phyloP scores from a whole-genome alignment of 2,329 filamentous ascomycete genomes.

The Daldinia sp. region DNA sequence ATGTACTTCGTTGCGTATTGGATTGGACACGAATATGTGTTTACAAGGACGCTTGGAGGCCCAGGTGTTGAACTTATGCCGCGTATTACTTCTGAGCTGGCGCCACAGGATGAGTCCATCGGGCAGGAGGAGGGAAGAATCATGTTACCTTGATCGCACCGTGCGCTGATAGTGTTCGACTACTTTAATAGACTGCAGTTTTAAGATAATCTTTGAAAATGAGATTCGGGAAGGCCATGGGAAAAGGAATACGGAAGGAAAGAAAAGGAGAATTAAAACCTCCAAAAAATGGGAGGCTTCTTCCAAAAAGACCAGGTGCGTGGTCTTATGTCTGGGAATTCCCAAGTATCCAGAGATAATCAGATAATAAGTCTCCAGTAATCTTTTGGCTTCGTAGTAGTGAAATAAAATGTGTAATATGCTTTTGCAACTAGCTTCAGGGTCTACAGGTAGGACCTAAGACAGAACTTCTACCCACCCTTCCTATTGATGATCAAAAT shows the following conservation, averaged over 20 bases:
- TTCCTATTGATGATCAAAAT: background rate
- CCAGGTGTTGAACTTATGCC: conserved; percentile 28
- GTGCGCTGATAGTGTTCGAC: background rate
- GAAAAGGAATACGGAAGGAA: no score
- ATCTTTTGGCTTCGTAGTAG: background rate
- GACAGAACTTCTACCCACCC: background rate
- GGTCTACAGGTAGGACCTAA: background rate
- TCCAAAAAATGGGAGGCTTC: no score
- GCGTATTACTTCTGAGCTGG: background rate
- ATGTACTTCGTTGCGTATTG: conserved; percentile 7
- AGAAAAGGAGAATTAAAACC: no score
- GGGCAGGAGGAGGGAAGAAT: conserved; percentile 11
- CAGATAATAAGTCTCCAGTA: no score
- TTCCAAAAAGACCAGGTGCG: no score
- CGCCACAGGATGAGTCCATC: conserved; percentile 1
- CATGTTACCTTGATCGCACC: conserved; percentile 9
- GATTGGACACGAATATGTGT: conserved; percentile 11
- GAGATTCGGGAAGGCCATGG: no score
- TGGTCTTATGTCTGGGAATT: no score
- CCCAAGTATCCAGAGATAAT: no score
- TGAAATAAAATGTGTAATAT: background rate
- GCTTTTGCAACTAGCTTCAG: background rate
- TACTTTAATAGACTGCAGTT: background rate
- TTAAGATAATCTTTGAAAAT: no score
- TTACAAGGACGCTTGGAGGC: conserved; percentile 14